Evolutionary conservation across 306 rosid genomes (phyloP), one percentile per base, ranked within the genome.

Genomic region (Arachis hypogaea): DNA sequence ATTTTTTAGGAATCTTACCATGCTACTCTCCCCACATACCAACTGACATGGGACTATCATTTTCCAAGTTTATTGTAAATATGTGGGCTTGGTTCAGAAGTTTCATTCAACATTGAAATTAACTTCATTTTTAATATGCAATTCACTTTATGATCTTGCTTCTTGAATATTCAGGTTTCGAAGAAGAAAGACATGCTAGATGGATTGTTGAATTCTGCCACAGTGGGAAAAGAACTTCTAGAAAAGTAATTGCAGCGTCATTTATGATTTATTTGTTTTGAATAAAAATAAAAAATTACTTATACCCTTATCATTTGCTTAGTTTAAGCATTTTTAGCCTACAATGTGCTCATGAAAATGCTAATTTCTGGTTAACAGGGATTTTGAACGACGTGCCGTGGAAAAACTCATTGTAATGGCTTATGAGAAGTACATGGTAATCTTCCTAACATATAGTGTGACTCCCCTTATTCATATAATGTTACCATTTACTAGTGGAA

Each of bases 391-490:
- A 69, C 82, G 80, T 68, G 95, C 94, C 70, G 82, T 91, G 71
- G 96, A 94, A 72, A 92, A 84, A 83, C 99, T 94, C 33, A 45
- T 86, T 75, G 81, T 85, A 73, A 84, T 86, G 91, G 89, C 99
- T 77, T 88, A 88, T 73, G 90, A 87, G 80, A 94, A 92, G 83
- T 88, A 94, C 79, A 84, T 67, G 96, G 99, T 94, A 93, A 81
- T 81, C 75, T 73, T 50, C 73, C n/a, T 62, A 43, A 77, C 74
- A 43, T 61, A 61, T 63, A 38, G 38, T 33, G 38, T 33, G 38
- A 33, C 2, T 33, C 44, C 44, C 12, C 18, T 22, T 22, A 22
- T 50, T 55, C 33, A 2, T 60, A 50, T 68, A 61, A 74, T 44
- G 41, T 56, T 56, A 61, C 65, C 75, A 62, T 69, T 62, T 30